Conservation (phyloP, 2,329 filamentous ascomycete species). For the Acrocalymma vagum region DNA sequence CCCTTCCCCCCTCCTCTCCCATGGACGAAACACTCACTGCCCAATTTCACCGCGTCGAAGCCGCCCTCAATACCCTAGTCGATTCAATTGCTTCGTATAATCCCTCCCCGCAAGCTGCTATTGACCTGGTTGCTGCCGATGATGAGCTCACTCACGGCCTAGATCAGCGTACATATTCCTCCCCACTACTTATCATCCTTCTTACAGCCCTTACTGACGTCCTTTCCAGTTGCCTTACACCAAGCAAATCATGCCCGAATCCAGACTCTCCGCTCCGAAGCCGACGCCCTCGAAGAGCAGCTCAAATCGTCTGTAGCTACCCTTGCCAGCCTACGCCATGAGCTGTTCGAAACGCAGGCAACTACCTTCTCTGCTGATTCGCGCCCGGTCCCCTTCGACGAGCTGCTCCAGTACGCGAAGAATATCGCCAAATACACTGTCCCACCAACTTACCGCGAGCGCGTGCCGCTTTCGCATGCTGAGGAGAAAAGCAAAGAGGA, state of each 20-base stretch:
- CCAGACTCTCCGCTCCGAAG: conserved; percentile 71
- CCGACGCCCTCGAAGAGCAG: conserved; percentile 72
- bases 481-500: conserved; percentile 28
- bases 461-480: conserved; percentile 21
- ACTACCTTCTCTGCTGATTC: conserved; percentile 50
- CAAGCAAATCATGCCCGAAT: conserved; percentile 78
- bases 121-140: conserved; percentile 76
- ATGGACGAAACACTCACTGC: conserved; percentile 54
- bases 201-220: conserved; percentile 15
- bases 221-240: conserved; percentile 70
- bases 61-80: conserved; percentile 70
- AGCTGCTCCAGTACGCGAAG: conserved; percentile 79
- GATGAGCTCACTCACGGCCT: conserved; percentile 71
- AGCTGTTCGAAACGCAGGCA: conserved; percentile 65
- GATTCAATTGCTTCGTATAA: conserved; percentile 86
- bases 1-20: conserved; percentile 4
- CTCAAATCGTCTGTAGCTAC: conserved; percentile 74
- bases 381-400: conserved; percentile 70
- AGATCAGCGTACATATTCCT: conserved; percentile 63
- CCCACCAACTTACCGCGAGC: conserved; percentile 64
- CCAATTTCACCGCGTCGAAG: conserved; percentile 57
- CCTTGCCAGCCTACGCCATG: conserved; percentile 77
- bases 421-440: conserved; percentile 83
- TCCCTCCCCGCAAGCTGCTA: conserved; percentile 72
- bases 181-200: background rate